Base-by-base conservation (phyloP, 352 stramenopile genomes). In the Plasmopara viticola region DNA sequence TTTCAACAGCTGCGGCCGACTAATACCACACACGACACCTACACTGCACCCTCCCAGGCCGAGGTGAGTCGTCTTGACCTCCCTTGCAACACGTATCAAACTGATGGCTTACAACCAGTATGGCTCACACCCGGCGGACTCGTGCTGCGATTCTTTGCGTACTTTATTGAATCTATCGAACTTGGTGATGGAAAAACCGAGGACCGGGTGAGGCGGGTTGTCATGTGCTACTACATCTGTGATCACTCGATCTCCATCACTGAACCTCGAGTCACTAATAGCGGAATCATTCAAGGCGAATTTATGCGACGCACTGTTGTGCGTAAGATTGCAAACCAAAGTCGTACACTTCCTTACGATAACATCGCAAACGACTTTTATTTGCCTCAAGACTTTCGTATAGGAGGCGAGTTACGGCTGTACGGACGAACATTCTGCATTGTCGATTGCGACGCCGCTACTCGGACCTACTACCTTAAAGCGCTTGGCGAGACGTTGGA, bases 141-240 rank as follows among this genome's bases (percentile, higher is more conserved):
- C 31, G 87, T 97, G 37, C 68, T 97, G 35, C 84, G 89, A 15
- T 97, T 96, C 69, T 96, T 90, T 41, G 83, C 75, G 2, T 97
- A 94, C 60, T 96, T 95, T 42, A 53, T 62, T 5, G 66, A 85
- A 31, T 61, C 44, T 40, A 64, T 38, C 43, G 38, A 51, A 52
- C 63, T 58, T 48, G 45, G 54, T 12, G 51, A 66, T 34, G 44
- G 49, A 44, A 13, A 25, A 25, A 25, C 20, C 20, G 20, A 25
- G 20, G 20, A 25, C 20, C 20, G 20, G 20, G 20, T 25, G 20
- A 25, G 20, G 20, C 20, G 20, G 20, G 20, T 25, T 25, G 20
- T 25, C 20, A 3, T 25, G 20, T 85, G 83, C 54, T 95, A 86
- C 64, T 88, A 93, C 63, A 64, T 96, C 3, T 76, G 70, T 30